Evolutionary conservation across 768 basidiomycete species (phyloP).

Genomic region (Suillus alpinus): DNA sequence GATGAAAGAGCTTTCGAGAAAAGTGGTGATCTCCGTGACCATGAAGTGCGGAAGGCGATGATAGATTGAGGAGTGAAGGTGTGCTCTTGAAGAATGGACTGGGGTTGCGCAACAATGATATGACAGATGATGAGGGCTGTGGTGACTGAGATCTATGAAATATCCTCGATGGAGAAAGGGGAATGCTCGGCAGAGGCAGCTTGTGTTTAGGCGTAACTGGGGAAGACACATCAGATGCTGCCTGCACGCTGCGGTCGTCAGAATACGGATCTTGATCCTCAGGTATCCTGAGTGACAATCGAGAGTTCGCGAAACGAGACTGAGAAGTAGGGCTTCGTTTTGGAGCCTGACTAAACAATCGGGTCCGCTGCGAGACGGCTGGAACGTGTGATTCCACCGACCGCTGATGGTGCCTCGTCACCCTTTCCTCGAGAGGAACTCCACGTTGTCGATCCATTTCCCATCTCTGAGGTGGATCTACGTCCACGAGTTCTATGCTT

Average conservation of each 20-base stretch:
- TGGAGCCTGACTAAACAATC: conserved; percentile 27
- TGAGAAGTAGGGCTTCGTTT: conserved; percentile 25
- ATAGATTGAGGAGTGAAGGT: conserved; percentile 27
- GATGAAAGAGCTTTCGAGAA: conserved; percentile 32
- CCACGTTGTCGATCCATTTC: conserved; percentile 44
- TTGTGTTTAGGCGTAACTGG: conserved; percentile 32
- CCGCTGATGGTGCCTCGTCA: conserved; percentile 33
- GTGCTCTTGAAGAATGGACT: conserved; percentile 35
- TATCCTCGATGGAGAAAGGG: conserved; percentile 29
- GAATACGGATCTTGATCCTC: conserved; percentile 31
- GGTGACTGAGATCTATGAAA: conserved; percentile 32
- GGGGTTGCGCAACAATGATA: conserved; percentile 32
- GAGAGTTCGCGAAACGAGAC: conserved; percentile 32
- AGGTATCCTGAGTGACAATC: conserved; percentile 31
- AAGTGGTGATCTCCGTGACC: conserved; percentile 26
- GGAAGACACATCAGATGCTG: conserved; percentile 30
- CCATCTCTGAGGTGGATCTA: conserved; percentile 42
- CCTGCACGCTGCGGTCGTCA: conserved; percentile 26
- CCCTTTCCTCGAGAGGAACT: conserved; percentile 40
- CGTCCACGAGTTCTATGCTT: conserved; percentile 51
- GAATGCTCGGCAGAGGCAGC: conserved; percentile 25
- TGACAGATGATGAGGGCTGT: conserved; percentile 33
- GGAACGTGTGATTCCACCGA: conserved; percentile 25
- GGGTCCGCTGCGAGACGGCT: conserved; percentile 25
- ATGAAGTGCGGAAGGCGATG: conserved; percentile 23